Base-by-base conservation (phyloP, 108 stramenopile species). In the Craspedostauros australis region DNA sequence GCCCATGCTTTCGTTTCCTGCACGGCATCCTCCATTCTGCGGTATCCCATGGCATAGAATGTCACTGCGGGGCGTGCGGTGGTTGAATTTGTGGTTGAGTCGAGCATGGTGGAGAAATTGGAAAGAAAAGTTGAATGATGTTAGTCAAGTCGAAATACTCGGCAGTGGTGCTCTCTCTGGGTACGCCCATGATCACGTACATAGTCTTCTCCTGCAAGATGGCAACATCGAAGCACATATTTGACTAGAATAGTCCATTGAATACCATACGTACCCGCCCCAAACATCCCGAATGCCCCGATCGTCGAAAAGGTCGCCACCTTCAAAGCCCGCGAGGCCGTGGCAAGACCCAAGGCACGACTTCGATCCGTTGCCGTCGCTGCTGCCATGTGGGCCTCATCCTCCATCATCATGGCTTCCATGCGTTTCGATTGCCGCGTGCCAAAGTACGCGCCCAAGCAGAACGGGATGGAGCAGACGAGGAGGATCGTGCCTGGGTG, bases 21-120 rank as follows among this genome's bases (percentile, higher is more conserved):
- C n/a, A 85, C 44, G 6, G 79, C 68, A 29, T 82, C 83, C 0
- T 76, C 61, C 6, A 82, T 20, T 3, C 76, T 65, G 50, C 62
- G 33, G 45, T 66, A 84, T 7, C 76, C 80, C 27, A 62, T 57
- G 21, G 51, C 49, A 33, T 58, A 66, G 40, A 80, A 80, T 57
- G 70, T 34, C 5, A 58, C 47, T 4, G 64, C 41, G 8, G 56
- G 39, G 2, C n/a, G n/a, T n/a, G n/a, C n/a, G n/a, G n/a, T n/a
- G n/a, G n/a, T n/a, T n/a, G n/a, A n/a, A n/a, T n/a, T n/a, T n/a
- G n/a, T n/a, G n/a, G n/a, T n/a, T n/a, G n/a, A n/a, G 54, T 21
- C 39, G 66, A 38, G 26, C 72, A 53, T 29, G 68, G 43, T 1
- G 33, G 33, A 16, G 30, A 36, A 46, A 33, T 6, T 7, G 23